A percentile compares a stretch with the other conserved stretches of the same genome.
Evolutionary conservation across 2,329 filamentous ascomycete species (phyloP).

Genomic region (Verticillium alfalfae): DNA sequence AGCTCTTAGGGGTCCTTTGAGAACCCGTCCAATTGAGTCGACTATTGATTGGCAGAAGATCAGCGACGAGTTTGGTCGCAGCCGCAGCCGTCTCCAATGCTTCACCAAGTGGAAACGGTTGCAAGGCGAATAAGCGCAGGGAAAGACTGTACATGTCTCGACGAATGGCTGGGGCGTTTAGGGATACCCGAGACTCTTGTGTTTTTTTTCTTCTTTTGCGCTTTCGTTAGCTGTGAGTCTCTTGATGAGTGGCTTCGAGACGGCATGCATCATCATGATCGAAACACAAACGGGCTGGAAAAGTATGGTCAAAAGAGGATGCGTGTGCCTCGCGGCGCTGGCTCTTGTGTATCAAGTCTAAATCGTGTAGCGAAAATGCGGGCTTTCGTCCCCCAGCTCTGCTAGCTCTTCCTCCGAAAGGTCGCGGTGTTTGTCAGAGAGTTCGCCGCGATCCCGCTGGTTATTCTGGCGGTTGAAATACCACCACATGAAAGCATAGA

Average conservation of each 20-base stretch:
- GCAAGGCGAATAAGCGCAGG: neutral
- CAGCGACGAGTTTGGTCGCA: slow-evolving; percentile 55
- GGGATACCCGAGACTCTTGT: neutral
- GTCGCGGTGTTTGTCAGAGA: slow-evolving; percentile 29
- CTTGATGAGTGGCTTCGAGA: neutral
- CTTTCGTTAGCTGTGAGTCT: neutral
- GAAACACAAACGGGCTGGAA: neutral
- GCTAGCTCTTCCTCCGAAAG: slow-evolving; percentile 41
- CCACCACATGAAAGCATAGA: slow-evolving; percentile 30
- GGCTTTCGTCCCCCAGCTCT: slow-evolving; percentile 48
- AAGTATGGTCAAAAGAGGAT: neutral
- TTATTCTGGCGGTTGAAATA: slow-evolving; percentile 37
- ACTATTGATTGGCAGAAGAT: slow-evolving; percentile 62
- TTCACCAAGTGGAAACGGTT: slow-evolving; percentile 59
- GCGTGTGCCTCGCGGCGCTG: neutral
- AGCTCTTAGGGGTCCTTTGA: slow-evolving; percentile 15
- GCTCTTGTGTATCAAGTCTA: slow-evolving; percentile 7
- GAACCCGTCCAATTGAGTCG: slow-evolving; percentile 36
- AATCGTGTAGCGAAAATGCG: slow-evolving; percentile 40
- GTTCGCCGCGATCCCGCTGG: slow-evolving; percentile 29
- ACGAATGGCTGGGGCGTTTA: neutral
- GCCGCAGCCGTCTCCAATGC: slow-evolving; percentile 62
- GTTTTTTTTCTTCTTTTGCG: neutral
- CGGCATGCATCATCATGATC: neutral
- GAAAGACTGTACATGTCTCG: neutral